phyloP scores from a whole-genome alignment of 2,329 filamentous ascomycete genomes.

The Microsporum ferrugineum region DNA sequence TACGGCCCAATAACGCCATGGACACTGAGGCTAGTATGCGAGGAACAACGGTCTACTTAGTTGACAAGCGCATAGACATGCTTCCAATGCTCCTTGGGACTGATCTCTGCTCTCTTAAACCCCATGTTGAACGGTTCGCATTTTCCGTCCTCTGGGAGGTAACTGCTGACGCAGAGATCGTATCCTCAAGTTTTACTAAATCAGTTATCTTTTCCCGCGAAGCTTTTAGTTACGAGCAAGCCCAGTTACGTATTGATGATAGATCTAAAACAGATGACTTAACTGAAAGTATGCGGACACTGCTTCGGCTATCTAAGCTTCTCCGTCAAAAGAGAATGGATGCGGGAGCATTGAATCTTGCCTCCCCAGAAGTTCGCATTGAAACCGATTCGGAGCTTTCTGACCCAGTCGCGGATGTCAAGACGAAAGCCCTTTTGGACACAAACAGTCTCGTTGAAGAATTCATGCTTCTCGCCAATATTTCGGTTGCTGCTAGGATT shows the following conservation, averaged over 20 bases:
- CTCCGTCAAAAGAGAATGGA: constrained; percentile 93
- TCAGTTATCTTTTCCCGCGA: constrained; percentile 95
- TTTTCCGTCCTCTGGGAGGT: constrained; percentile 87
- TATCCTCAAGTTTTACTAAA: constrained; percentile 82
- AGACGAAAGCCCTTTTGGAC: constrained; percentile 85
- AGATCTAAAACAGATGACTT: constrained; percentile 75
- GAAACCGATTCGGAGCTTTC: constrained; percentile 92
- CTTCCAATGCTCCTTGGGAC: constrained; percentile 91
- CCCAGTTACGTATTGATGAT: constrained; percentile 89
- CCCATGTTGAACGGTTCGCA: constrained; percentile 87
- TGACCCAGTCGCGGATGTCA: constrained; percentile 79
- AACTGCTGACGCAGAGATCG: constrained; percentile 69
- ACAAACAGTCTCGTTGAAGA: constrained; percentile 98
- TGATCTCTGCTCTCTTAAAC: constrained; percentile 90
- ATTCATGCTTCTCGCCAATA: constrained; percentile 98
- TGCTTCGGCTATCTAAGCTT: constrained; percentile 83
- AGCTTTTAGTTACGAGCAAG: constrained; percentile 95
- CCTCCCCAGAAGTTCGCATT: constrained; percentile 94
- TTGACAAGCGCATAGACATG: constrained; percentile 99
- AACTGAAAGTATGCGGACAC: constrained; percentile 74
- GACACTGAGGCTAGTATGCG: constrained; percentile 87
- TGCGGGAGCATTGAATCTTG: constrained; percentile 85
- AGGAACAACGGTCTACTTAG: constrained; percentile 91
- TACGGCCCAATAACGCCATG: constrained; percentile 95
- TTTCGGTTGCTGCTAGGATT: constrained; percentile 80